Percentiles rank a stretch among this genome's conserved stretches.
These are phyloP conservation scores for Gracilaria domingensis DNA, from an alignment of 23 red algal genomes.

Conservation along the genomic window DNA sequence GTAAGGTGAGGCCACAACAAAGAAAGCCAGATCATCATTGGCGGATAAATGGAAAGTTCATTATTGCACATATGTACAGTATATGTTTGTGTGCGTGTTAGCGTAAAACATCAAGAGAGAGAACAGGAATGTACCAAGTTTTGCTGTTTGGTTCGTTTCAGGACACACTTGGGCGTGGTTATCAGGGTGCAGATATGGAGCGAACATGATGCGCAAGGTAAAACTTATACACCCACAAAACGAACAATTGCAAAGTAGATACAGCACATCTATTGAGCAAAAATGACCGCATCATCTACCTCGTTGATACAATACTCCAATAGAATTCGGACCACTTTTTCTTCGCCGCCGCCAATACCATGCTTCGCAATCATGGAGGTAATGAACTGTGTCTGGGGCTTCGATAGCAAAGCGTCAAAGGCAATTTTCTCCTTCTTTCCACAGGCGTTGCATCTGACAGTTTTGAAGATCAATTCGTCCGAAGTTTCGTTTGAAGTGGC, in stretches of 20 bases:
- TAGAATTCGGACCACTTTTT: slow-evolving; percentile 37
- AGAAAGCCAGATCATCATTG: background rate
- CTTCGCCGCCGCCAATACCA: slow-evolving; percentile 30
- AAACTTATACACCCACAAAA: background rate
- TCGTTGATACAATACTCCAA: slow-evolving; percentile 46
- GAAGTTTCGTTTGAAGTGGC: background rate
- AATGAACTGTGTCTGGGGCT: slow-evolving; percentile 6
- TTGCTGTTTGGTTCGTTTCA: too few relatives aligned
- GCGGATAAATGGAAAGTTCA: background rate
- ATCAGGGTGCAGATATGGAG: background rate
- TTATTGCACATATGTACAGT: too few relatives aligned
- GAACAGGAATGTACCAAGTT: too few relatives aligned
- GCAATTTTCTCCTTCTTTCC: slow-evolving; percentile 47
- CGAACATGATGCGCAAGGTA: background rate
- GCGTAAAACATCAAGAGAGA: too few relatives aligned
- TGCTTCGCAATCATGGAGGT: slow-evolving; percentile 2
- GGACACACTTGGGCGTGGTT: background rate
- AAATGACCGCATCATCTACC: slow-evolving; percentile 12
- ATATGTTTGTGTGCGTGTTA: too few relatives aligned
- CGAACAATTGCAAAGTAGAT: background rate
- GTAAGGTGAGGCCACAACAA: background rate
- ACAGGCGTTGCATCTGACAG: slow-evolving; percentile 37
- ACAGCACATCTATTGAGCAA: slow-evolving; percentile 8
- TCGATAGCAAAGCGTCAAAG: background rate
- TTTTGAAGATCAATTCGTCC: slow-evolving; percentile 16